Base-by-base conservation (phyloP, 2,329 filamentous ascomycete genomes). In the Sporothrix euskadiensis region DNA sequence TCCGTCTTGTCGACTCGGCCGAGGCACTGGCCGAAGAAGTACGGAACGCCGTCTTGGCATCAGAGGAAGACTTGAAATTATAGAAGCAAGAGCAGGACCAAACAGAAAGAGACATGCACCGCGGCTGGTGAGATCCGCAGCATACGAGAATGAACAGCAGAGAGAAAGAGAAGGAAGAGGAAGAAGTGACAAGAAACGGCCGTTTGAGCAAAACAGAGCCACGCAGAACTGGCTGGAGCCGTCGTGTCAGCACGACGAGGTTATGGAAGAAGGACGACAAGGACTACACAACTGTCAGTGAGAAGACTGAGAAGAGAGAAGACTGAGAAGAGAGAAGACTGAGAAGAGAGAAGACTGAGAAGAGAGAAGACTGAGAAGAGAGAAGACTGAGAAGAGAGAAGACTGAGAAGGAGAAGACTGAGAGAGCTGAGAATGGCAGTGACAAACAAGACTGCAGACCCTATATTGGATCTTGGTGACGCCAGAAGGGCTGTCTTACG, bases 1-100 rank as follows among this genome's bases (percentile, higher is more conserved):
- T 89, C 6, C 80, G 83, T 52, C 78, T 86, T 72, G 79, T 86
- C 41, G 80, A 83, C 19, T 83, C 77, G 2, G 80, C 85, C 32
- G 81, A 81, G 4, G 82, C 83, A 7, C 76, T 89, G 69, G 73
- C 65, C 9, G 69, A 41, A 3, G 71, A 19, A 1, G 69, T 76
- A 32, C 12, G n/a, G 22, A 26, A 22, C 10, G 22, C 49, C 5
- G 56, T 69, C 12, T 7, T 66, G 7, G 19, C 10, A 7, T n/a
- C 56, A 8, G 22, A 12, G 32, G 26, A 22, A 16, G 30, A n/a
- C 41, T 39, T 26, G 12, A 6, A 4, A 19, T 3, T 14, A 0
- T 10, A 26, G 32, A 19, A 26, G 30, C 0, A 39, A 9, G 26
- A 52, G 19, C 3, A 7, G 8, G 14, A 66, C 7, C n/a, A 57